These are phyloP conservation scores for Penicillium salamii DNA, from an alignment of 495 filamentous ascomycete species.

Conservation along the genomic window DNA sequence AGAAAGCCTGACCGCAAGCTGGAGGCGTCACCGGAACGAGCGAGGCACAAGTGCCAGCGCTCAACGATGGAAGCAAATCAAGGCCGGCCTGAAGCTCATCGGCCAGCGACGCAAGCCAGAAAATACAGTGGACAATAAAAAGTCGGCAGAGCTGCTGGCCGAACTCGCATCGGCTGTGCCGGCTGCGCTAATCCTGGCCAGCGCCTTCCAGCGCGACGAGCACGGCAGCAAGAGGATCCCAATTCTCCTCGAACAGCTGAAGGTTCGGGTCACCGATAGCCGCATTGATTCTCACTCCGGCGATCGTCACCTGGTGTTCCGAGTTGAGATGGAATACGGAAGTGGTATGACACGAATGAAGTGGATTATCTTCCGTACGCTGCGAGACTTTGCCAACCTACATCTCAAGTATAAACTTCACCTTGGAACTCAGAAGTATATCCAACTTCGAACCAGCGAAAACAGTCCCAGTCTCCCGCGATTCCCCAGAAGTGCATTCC, in stretches of 20 bases:
- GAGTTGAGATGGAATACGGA: slow-evolving; percentile 93
- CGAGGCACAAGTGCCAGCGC: slow-evolving; percentile 74
- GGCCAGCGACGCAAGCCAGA: slow-evolving; percentile 77
- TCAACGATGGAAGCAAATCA: slow-evolving; percentile 83
- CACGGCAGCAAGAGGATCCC: slow-evolving; percentile 93
- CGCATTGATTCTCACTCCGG: slow-evolving; percentile 59
- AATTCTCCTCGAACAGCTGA: slow-evolving; percentile 91
- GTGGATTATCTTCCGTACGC: slow-evolving; percentile 85
- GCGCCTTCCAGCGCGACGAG: slow-evolving; percentile 96
- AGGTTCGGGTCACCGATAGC: slow-evolving; percentile 81
- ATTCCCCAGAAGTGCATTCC: slow-evolving; percentile 89
- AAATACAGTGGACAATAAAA: slow-evolving; percentile 81
- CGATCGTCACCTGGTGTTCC: slow-evolving; percentile 82
- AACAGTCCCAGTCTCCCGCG: slow-evolving; percentile 65
- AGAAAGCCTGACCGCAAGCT: slow-evolving; percentile 48
- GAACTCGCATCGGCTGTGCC: slow-evolving; percentile 90
- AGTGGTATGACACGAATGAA: slow-evolving; percentile 95
- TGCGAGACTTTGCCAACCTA: slow-evolving; percentile 88
- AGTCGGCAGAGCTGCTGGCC: slow-evolving; percentile 94
- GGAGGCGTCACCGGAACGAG: slow-evolving; percentile 53
- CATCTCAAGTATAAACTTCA: slow-evolving; percentile 90
- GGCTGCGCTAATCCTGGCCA: slow-evolving; percentile 87
- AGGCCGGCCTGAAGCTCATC: slow-evolving; percentile 77
- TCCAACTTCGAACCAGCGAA: slow-evolving; percentile 56
- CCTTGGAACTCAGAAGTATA: slow-evolving; percentile 74